A percentile compares a stretch with the other conserved stretches of the same genome.
These are phyloP conservation scores for Aspergillus flavus DNA, from an alignment of 2,329 filamentous ascomycete genomes.

Conservation along the genomic window DNA sequence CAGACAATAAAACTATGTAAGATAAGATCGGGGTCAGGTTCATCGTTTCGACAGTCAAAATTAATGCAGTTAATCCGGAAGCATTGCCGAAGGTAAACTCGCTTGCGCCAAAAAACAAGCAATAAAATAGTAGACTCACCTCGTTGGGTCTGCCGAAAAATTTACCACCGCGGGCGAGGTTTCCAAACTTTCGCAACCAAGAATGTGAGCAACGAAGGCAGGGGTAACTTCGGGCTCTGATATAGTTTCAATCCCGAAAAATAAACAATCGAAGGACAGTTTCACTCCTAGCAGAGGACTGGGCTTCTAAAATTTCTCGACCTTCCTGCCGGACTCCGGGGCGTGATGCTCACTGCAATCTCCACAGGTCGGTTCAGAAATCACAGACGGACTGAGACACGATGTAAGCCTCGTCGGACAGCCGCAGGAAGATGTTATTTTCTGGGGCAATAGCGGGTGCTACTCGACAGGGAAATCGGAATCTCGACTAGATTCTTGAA, in stretches of 20 bases:
- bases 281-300: not conserved
- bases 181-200: slow-evolving; percentile 13
- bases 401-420: slow-evolving; percentile 13
- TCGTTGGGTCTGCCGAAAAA: not conserved
- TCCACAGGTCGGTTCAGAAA: not conserved
- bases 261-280: not conserved
- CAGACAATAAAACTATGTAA: not conserved
- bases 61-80: not conserved
- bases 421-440: slow-evolving; percentile 10
- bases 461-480: not conserved
- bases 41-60: not conserved
- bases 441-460: not conserved
- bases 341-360: not conserved
- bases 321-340: not conserved
- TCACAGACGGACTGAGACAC: slow-evolving; percentile 15
- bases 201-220: slow-evolving; percentile 17
- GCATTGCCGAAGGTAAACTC: not conserved
- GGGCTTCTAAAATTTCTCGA: not conserved
- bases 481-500: not conserved
- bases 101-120: not conserved
- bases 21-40: not conserved
- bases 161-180: slow-evolving; percentile 6
- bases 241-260: not conserved
- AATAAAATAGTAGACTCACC: not conserved
- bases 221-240: slow-evolving; percentile 5